Conservation (phyloP, 2,329 filamentous ascomycete species). For the Cladosporium phlei region DNA sequence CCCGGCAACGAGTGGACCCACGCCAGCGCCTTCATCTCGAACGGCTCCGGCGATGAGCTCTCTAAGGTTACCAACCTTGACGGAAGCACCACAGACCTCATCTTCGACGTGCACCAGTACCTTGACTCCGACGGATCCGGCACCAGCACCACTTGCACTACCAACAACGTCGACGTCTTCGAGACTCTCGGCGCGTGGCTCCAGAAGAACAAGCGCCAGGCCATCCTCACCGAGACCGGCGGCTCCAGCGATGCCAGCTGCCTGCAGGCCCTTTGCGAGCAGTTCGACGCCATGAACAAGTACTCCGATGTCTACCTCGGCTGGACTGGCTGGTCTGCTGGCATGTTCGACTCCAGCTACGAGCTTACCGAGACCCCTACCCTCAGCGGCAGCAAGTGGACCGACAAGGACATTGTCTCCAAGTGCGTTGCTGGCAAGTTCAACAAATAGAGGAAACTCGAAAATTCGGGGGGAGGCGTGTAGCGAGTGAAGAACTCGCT, state of each 20-base stretch:
- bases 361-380: conserved; percentile 27
- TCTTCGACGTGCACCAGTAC: conserved; percentile 42
- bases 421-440: conserved; percentile 29
- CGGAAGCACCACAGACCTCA: conserved; percentile 28
- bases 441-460: too few relatives aligned
- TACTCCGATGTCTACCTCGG: conserved; percentile 31
- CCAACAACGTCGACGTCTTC: conserved; percentile 33
- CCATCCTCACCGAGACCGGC: conserved; percentile 40
- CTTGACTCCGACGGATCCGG: conserved; percentile 39
- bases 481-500: too few relatives aligned
- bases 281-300: conserved; percentile 29
- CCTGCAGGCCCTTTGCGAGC: conserved; percentile 31
- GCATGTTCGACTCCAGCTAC: conserved; percentile 27
- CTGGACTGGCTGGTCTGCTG: conserved; percentile 32
- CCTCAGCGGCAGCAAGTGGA: conserved; percentile 20
- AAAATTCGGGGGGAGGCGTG: too few relatives aligned
- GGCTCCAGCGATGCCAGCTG: conserved; percentile 34
- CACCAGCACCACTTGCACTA: conserved; percentile 32
- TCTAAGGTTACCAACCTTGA: conserved; percentile 21
- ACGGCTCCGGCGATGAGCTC: conserved; percentile 28
- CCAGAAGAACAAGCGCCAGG: conserved; percentile 33
- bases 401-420: conserved; percentile 25
- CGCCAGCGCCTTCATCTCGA: conserved; percentile 23
- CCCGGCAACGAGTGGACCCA: conserved; percentile 51
- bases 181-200: conserved; percentile 35